Evolutionary conservation across 306 rosid genomes (phyloP).

Genomic region (apple (Malus domestica)): DNA sequence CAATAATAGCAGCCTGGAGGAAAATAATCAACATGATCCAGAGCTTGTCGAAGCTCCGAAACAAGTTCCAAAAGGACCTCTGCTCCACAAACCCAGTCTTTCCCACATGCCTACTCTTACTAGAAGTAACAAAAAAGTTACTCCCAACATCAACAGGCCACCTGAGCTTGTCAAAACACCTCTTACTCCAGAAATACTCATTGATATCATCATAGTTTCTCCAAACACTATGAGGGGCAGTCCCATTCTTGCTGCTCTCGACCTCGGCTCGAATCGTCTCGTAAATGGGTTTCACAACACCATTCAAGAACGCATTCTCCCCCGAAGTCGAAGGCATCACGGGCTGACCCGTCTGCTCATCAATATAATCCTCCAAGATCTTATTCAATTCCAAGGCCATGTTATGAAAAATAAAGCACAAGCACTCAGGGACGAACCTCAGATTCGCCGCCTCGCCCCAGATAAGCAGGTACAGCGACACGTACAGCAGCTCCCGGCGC

Average conservation of each 20-base stretch:
- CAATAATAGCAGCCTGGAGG: constrained; percentile 81
- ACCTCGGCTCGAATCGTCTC: constrained; percentile 76
- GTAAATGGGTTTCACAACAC: constrained; percentile 77
- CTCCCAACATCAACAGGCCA: constrained; percentile 85
- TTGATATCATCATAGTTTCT: constrained; percentile 90
- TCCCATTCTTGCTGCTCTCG: constrained; percentile 64
- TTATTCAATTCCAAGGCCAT: constrained; percentile 78
- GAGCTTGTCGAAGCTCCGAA: constrained; percentile 76
- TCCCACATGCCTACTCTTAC: constrained; percentile 63
- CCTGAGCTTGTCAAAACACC: constrained; percentile 82
- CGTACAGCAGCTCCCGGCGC: constrained; percentile 82
- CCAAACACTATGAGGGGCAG: constrained; percentile 83
- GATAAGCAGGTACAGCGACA: constrained; percentile 62
- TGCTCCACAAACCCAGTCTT: constrained; percentile 97
- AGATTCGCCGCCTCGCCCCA: constrained; percentile 98
- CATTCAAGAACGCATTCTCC: constrained; percentile 65
- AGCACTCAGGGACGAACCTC: constrained; percentile 73
- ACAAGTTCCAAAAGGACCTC: constrained; percentile 88
- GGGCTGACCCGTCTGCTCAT: constrained; percentile 83
- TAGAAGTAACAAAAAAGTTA: constrained; percentile 54
- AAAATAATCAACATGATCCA: constrained; percentile 82
- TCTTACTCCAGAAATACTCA: constrained; percentile 84
- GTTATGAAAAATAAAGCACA: constrained; percentile 75
- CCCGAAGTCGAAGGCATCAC: constrained; percentile 68
- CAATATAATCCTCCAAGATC: constrained; percentile 81